A percentile compares a stretch with the other conserved stretches of the same genome.
Evolutionary conservation across 169 alveolate species (phyloP).

Genomic region (Amoebophrya sp.): DNA sequence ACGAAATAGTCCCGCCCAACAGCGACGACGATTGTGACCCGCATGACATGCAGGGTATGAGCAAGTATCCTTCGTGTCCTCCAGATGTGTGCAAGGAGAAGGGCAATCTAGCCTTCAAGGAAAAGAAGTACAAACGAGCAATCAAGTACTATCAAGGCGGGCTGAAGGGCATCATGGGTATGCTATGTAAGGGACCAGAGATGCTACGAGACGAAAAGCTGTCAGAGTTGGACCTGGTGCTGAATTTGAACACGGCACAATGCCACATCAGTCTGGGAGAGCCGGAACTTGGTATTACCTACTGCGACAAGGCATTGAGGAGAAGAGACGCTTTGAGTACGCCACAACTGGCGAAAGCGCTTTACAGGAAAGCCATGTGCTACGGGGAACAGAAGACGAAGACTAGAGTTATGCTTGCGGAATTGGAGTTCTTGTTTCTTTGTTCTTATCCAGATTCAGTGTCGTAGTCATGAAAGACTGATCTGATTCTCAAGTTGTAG

Average conservation of each 20-base stretch:
- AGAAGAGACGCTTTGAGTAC: not conserved
- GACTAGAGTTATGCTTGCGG: too few relatives aligned
- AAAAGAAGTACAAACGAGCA: not conserved
- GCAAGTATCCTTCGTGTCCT: not conserved
- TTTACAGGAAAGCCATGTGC: not conserved
- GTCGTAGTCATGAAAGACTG: too few relatives aligned
- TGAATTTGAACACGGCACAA: not conserved
- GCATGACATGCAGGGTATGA: not conserved
- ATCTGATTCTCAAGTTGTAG: too few relatives aligned
- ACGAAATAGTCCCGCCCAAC: not conserved
- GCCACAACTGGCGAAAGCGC: not conserved
- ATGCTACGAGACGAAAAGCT: not conserved
- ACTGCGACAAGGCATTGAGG: not conserved
- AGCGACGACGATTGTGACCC: not conserved
- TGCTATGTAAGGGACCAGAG: not conserved
- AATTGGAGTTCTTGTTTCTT: too few relatives aligned
- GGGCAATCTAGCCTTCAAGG: not conserved
- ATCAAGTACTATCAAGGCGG: not conserved
- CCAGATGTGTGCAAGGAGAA: not conserved
- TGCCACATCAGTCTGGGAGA: not conserved
- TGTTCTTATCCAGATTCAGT: too few relatives aligned
- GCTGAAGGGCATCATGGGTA: not conserved
- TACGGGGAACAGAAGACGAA: not conserved
- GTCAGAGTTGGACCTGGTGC: not conserved
- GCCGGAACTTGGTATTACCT: not conserved